Conservation (phyloP, 306 rosid genomes). For the Neltuma alba region DNA sequence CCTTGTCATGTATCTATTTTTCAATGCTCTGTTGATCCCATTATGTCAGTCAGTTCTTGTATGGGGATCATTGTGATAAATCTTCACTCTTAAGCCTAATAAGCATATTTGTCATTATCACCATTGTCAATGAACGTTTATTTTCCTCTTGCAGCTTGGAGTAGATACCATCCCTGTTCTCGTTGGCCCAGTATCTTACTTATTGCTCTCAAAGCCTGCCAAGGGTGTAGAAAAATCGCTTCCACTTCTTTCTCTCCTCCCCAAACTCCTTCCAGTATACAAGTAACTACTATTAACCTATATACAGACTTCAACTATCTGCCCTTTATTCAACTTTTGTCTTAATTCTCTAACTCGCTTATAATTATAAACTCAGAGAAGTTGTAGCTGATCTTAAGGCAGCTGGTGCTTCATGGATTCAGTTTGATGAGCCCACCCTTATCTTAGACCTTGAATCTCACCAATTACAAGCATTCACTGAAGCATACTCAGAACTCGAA, state of each 20-base stretch:
- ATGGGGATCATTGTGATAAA: slow-evolving; percentile 13
- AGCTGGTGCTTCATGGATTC: slow-evolving; percentile 90
- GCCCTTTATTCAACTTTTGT: background rate
- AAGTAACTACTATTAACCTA: slow-evolving; percentile 52
- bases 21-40: slow-evolving; percentile 11
- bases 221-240: slow-evolving; percentile 87
- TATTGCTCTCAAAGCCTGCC: slow-evolving; percentile 89
- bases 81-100: background rate
- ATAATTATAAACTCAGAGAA: slow-evolving; percentile 58
- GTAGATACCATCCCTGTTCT: slow-evolving; percentile 81
- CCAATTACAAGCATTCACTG: slow-evolving; percentile 74
- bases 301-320: slow-evolving; percentile 4
- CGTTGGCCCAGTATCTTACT: slow-evolving; percentile 87
- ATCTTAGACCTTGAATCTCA: slow-evolving; percentile 82
- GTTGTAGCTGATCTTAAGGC: slow-evolving; percentile 89
- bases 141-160: slow-evolving; percentile 69
- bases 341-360: slow-evolving; percentile 26
- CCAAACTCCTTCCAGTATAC: slow-evolving; percentile 74
- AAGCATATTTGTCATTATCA: background rate
- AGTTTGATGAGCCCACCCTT: slow-evolving; percentile 90
- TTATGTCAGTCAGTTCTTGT: background rate
- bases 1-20: background rate
- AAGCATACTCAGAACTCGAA: slow-evolving; percentile 70
- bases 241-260: slow-evolving; percentile 78
- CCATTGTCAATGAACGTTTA: slow-evolving; percentile 22